Evolutionary conservation across 345 rosid species (phyloP).

Genomic region (Geranium rotundifolium): DNA sequence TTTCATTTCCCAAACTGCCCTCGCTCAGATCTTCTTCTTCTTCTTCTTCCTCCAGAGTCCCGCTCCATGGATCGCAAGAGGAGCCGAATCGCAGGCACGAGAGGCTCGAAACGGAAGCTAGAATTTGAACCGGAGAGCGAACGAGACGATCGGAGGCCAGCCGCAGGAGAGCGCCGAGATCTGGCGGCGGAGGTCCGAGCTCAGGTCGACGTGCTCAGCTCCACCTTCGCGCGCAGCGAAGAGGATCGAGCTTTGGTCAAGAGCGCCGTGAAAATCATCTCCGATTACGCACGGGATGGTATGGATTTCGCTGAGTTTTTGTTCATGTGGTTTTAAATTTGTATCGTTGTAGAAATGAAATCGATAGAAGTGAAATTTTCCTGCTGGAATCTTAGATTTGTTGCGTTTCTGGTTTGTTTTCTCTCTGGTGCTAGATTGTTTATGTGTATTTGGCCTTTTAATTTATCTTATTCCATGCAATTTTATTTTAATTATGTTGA

Average conservation of each 20-base stretch:
- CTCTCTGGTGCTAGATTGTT: no score
- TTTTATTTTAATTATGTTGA: neutral
- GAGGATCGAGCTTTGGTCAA: slow-evolving; percentile 37
- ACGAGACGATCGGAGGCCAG: slow-evolving; percentile 14
- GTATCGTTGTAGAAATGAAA: neutral
- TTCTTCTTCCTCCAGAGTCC: neutral
- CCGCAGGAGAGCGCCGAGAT: slow-evolving; percentile 12
- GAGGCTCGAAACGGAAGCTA: slow-evolving; percentile 48
- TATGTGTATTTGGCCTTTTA: neutral
- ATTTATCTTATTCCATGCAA: neutral
- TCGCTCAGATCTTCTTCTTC: neutral
- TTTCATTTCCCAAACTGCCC: slow-evolving; percentile 9
- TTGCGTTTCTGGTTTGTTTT: neutral
- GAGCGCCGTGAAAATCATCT: slow-evolving; percentile 29
- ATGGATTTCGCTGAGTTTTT: neutral
- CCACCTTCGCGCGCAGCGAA: no score
- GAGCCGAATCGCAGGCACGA: slow-evolving; percentile 20
- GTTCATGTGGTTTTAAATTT: neutral
- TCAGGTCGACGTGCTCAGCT: slow-evolving; percentile 34
- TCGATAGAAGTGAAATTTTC: neutral
- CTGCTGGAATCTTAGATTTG: neutral
- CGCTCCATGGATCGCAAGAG: slow-evolving; percentile 32
- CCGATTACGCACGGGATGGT: slow-evolving; percentile 49
- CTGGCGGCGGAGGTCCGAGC: slow-evolving; percentile 22
- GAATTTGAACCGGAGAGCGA: slow-evolving; percentile 19